Base-by-base conservation (phyloP, 352 stramenopile genomes). In the Phytophthora sp. region DNA sequence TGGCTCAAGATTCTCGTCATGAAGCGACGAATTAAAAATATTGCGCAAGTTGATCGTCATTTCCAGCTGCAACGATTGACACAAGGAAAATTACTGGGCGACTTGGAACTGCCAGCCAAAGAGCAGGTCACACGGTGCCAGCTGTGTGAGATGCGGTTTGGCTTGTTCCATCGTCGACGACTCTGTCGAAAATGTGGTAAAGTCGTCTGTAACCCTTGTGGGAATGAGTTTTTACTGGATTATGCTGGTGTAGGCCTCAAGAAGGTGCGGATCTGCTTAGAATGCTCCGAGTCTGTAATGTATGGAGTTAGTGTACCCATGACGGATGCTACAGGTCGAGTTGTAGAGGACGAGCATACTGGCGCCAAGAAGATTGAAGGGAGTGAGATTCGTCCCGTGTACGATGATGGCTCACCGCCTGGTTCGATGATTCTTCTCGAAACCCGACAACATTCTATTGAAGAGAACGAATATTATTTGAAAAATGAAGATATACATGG, bases 1-100 rank as follows among this genome's bases (percentile, higher is more conserved):
- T 91, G 85, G 85, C 57, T 91, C 49, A 91, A 92, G 71, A 86
- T 91, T 57, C 42, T 92, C 20, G 68, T 76, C 16, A 91, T 92
- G 81, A 90, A 91, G 69, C 76, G 80, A 11, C 78, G 85, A 16
- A 90, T 92, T 53, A 84, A 84, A 38, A 90, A 90, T 60, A 89
- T 94, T 47, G 64, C 82, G 4, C 66, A 88, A 47, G 72, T 91
- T 23, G 86, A 91, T 61, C 68, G 74, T 35, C 86, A 90, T 56
- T 92, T 94, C 30, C 81, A 88, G 54, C 51, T 86, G 52, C 76
- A 82, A 3, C 71, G 85, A 18, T 63, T 93, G 7, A 68, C 71
- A 7, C 73, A 84, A 26, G 73, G 69, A 44, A 76, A 70, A 16
- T 66, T 91, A 35, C 64, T 90, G 0, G 77, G 84, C 1, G 84